A percentile compares a stretch with the other conserved stretches of the same genome.
Conservation (phyloP, 768 basidiomycete species). For the Boletus pseudo-olivaceus region DNA sequence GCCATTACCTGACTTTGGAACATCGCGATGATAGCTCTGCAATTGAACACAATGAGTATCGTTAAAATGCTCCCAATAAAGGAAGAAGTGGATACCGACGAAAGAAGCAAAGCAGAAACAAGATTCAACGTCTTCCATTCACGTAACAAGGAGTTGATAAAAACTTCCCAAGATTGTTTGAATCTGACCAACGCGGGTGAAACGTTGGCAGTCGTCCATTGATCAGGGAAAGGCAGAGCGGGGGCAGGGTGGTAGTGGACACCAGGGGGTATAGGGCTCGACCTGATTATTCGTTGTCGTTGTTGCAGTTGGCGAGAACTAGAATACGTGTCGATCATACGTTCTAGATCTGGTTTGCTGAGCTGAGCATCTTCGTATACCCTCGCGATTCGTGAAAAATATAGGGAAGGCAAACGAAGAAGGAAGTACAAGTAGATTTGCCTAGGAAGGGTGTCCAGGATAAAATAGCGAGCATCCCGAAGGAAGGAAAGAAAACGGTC, state of each 20-base stretch:
- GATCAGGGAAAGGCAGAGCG: slow-evolving; percentile 48
- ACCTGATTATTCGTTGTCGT: slow-evolving; percentile 6
- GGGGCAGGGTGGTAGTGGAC: slow-evolving; percentile 14
- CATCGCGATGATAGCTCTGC: slow-evolving; percentile 65
- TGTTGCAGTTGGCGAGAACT: slow-evolving; percentile 12
- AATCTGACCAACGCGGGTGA: slow-evolving; percentile 65
- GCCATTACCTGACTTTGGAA: slow-evolving; percentile 55
- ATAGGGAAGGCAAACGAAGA: slow-evolving; percentile 71
- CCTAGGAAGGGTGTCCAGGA: slow-evolving; percentile 39
- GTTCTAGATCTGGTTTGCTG: slow-evolving; percentile 65
- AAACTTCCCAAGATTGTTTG: slow-evolving; percentile 63
- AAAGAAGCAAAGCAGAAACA: slow-evolving; percentile 59
- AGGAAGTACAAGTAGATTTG: slow-evolving; percentile 47
- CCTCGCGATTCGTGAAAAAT: slow-evolving; percentile 73
- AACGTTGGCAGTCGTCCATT: slow-evolving; percentile 48
- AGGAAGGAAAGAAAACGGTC: slow-evolving; percentile 18
- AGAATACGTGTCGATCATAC: slow-evolving; percentile 42
- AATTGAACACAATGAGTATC: not conserved
- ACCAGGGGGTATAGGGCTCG: slow-evolving; percentile 32
- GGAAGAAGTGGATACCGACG: slow-evolving; percentile 33
- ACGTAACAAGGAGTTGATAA: slow-evolving; percentile 63
- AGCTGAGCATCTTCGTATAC: slow-evolving; percentile 79
- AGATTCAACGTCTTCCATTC: slow-evolving; percentile 80
- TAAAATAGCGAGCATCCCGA: slow-evolving; percentile 22
- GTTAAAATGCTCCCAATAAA: not conserved